Conservation (phyloP, 352 stramenopile species). For the Pelagophyceae sp. region DNA sequence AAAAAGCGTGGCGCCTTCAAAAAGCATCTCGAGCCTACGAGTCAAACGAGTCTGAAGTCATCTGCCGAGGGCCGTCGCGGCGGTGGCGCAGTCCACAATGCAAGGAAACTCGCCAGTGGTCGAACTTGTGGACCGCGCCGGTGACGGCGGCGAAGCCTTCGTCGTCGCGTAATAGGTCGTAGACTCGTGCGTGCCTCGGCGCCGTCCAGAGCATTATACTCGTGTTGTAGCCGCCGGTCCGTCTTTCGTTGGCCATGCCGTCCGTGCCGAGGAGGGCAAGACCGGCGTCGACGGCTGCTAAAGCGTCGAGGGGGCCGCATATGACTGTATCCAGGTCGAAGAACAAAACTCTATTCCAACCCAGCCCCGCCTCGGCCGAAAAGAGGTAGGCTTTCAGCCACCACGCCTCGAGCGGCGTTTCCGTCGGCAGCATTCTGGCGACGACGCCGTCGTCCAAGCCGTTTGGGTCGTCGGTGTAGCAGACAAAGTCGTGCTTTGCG, state of each 20-base stretch:
- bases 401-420: constrained; percentile 38
- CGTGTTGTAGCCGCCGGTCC: constrained; percentile 56
- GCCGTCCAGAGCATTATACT: constrained; percentile 55
- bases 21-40: constrained; percentile 63
- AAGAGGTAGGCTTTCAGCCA: constrained; percentile 65
- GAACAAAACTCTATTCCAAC: constrained; percentile 44
- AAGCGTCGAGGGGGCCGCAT: constrained; percentile 15
- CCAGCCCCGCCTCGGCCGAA: constrained; percentile 37
- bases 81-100: too few relatives aligned
- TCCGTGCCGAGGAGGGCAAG: constrained; percentile 53
- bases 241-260: constrained; percentile 57
- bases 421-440: constrained; percentile 9
- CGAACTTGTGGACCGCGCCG: constrained; percentile 66
- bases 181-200: constrained; percentile 28
- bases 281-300: constrained; percentile 22
- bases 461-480: constrained; percentile 53
- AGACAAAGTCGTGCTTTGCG: constrained; percentile 41
- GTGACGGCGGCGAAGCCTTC: constrained; percentile 34
- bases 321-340: constrained; percentile 65
- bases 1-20: constrained; percentile 32
- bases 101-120: too few relatives aligned
- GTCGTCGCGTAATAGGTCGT: constrained; percentile 41
- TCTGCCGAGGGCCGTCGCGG: too few relatives aligned
- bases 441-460: constrained; percentile 34
- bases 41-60: too few relatives aligned